Evolutionary conservation across 306 rosid species (phyloP), one percentile per base, ranked within the genome.

Genomic region (Cucurbita argyrosperma): DNA sequence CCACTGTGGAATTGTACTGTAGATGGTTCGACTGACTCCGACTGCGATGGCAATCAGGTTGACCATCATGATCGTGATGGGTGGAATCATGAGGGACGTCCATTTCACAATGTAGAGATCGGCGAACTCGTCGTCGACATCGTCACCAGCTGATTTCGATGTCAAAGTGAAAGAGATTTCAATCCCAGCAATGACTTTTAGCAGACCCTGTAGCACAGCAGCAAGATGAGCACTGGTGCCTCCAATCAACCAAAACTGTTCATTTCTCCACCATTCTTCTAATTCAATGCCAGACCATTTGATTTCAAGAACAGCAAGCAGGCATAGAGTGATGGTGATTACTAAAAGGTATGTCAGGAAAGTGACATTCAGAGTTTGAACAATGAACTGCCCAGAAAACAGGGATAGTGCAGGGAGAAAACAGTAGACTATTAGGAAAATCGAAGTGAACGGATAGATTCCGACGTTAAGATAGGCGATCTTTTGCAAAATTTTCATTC

Each of bases 241-340:
- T 74, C 98, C 98, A 37, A 94, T 94, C 85, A 94, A 77, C 98
- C 98, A 94, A 65, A 94, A 94, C 78, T 94, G 98, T 82, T 94
- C 98, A 4, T 94, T 94, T 63, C 98, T 87, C 98, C 98, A 94
- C 98, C 98, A 94, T 53, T 90, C 98, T 82, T 94, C 98, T 2
- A 94, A 85, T 73, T 89, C 96, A 56, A 94, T 88, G 38, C 98
- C 98, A 0, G 98, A 89, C 98, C 98, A 94, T 77, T 78, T 89
- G 39, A 94, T 86, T 82, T 94, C 98, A 18, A 94, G 98, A 58
- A 94, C 82, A 0, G 98, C 98, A 7, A 94, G 98, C 79, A 89
- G 64, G 81, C 89, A 87, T 3, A 94, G 54, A 0, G 97, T 94
- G 75, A 94, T 72, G 0, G 92, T 86, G 67, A 94, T 89, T 75